Conservation (phyloP, 345 rosid species). For the Hibiscus syriacus region DNA sequence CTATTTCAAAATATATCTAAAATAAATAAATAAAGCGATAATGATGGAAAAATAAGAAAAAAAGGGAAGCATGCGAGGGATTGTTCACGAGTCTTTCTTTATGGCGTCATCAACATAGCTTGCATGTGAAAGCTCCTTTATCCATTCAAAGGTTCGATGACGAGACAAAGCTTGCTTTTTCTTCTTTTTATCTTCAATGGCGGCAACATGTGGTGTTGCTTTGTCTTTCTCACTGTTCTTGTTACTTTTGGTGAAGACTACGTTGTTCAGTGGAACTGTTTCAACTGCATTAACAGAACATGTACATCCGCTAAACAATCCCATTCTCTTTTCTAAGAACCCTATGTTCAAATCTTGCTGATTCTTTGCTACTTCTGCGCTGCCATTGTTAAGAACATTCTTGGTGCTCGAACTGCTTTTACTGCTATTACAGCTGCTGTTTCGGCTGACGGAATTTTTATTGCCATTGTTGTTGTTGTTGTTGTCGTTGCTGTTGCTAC, state of each 20-base stretch:
- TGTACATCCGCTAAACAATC: conserved; percentile 47
- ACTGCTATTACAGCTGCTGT: conserved; percentile 46
- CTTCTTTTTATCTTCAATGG: conserved; percentile 31
- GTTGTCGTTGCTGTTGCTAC: too few species aligned
- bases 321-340: conserved; percentile 26
- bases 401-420: conserved; percentile 32
- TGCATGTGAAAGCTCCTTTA: conserved; percentile 68
- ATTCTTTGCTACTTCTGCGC: background rate
- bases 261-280: conserved; percentile 33
- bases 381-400: background rate
- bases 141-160: conserved; percentile 80
- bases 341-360: conserved; percentile 10
- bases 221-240: conserved; percentile 15
- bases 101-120: conserved; percentile 34
- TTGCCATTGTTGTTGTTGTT: conserved; percentile 16
- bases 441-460: conserved; percentile 42
- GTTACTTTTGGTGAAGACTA: conserved; percentile 15
- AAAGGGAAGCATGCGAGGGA: conserved; percentile 22
- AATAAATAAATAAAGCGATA: background rate
- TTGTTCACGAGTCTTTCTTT: conserved; percentile 6
- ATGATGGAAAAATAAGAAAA: conserved; percentile 14
- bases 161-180: conserved; percentile 53
- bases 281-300: conserved; percentile 56
- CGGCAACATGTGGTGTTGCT: background rate
- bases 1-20: background rate